Evolutionary conservation across 108 stramenopile species (phyloP).

Genomic region (Cyclotella sp.): DNA sequence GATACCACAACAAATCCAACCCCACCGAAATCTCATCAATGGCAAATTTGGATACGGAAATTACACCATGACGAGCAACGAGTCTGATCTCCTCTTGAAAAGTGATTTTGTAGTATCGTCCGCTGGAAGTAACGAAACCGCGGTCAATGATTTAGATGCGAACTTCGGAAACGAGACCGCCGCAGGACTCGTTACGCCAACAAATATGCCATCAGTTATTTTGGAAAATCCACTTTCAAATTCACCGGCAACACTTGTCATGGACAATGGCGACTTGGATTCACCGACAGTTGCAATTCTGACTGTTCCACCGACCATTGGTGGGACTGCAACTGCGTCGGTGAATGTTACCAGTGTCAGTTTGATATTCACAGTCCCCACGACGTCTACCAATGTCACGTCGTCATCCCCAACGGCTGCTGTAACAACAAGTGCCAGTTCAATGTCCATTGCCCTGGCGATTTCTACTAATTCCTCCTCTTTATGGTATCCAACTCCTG

Average conservation of each 20-base stretch:
- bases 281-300: background rate
- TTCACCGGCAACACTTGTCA: background rate
- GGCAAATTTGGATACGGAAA: slow-evolving; percentile 22
- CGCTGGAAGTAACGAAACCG: background rate
- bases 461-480: too few relatives aligned
- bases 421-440: too few relatives aligned
- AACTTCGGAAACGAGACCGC: background rate
- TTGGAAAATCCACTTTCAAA: background rate
- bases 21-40: slow-evolving; percentile 11
- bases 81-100: background rate
- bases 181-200: background rate
- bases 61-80: background rate
- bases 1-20: too few relatives aligned
- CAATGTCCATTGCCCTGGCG: too few relatives aligned
- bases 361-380: too few relatives aligned
- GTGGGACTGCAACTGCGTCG: too few relatives aligned
- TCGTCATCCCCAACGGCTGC: too few relatives aligned
- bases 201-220: background rate
- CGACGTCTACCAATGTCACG: too few relatives aligned
- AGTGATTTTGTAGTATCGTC: background rate
- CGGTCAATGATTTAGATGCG: background rate
- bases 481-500: too few relatives aligned
- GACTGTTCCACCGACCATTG: background rate
- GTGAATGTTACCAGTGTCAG: too few relatives aligned
- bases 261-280: background rate